A percentile compares a stretch with the other conserved stretches of the same genome.
Conservation (phyloP, 2,329 filamentous ascomycete species). For the Lizonia empirigonia region DNA sequence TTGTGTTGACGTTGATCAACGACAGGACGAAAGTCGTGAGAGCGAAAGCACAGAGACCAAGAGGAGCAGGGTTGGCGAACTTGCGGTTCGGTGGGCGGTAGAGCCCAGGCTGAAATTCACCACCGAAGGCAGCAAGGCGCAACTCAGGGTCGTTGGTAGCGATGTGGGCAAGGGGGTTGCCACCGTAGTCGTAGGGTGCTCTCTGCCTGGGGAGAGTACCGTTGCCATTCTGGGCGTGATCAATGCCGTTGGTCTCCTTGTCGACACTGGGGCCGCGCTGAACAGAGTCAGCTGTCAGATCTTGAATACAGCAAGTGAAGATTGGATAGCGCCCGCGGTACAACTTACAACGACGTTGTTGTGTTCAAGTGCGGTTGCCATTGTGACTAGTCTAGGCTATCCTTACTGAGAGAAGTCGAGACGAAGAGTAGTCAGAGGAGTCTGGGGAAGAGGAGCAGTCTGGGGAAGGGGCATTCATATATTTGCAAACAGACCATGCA, state of each 20-base stretch:
- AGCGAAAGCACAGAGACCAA: conserved; percentile 68
- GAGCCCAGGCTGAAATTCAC: conserved; percentile 59
- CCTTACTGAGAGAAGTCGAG: background rate
- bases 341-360: conserved; percentile 39
- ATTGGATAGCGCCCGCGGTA: background rate
- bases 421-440: conserved; percentile 10
- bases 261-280: conserved; percentile 33
- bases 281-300: conserved; percentile 10
- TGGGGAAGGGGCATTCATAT: conserved; percentile 44
- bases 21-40: conserved; percentile 67
- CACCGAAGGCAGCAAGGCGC: conserved; percentile 56
- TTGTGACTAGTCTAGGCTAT: conserved; percentile 30
- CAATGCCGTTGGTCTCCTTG: conserved; percentile 44
- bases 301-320: background rate
- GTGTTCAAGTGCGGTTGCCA: conserved; percentile 52
- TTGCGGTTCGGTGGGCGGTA: conserved; percentile 53
- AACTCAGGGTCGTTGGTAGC: conserved; percentile 55
- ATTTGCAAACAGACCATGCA: conserved; percentile 34
- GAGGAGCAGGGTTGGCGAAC: conserved; percentile 65
- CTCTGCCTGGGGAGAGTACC: conserved; percentile 44
- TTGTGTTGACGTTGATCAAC: conserved; percentile 55
- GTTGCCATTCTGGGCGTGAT: conserved; percentile 48
- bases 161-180: conserved; percentile 59
- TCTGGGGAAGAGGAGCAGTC: conserved; percentile 35
- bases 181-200: conserved; percentile 57